These are phyloP conservation scores for Lizonia empirigonia DNA, from an alignment of 2,329 filamentous ascomycete genomes.

Conservation along the genomic window DNA sequence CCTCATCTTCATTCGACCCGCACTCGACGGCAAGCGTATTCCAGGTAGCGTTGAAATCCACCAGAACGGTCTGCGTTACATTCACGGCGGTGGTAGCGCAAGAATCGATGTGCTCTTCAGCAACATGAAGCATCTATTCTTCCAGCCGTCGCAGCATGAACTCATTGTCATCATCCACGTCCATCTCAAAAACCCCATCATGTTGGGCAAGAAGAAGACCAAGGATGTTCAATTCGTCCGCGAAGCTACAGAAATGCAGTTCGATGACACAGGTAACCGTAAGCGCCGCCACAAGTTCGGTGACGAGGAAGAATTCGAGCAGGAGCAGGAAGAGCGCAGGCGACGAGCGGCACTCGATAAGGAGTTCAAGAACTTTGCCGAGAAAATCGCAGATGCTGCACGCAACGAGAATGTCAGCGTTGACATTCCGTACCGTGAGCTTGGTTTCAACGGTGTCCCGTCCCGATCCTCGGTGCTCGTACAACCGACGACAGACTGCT, in stretches of 20 bases:
- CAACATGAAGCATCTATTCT: slow-evolving; percentile 98
- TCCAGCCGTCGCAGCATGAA: slow-evolving; percentile 95
- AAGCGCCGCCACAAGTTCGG: slow-evolving; percentile 98
- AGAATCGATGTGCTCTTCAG: slow-evolving; percentile 94
- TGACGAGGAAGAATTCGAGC: slow-evolving; percentile 98
- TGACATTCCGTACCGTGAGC: slow-evolving; percentile 94
- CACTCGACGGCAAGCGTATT: slow-evolving; percentile 95
- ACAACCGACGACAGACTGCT: slow-evolving; percentile 93
- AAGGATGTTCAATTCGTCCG: slow-evolving; percentile 98
- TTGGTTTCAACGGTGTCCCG: slow-evolving; percentile 95
- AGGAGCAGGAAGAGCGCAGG: slow-evolving; percentile 94
- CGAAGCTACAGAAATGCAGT: slow-evolving; percentile 97
- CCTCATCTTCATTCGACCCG: slow-evolving; percentile 93
- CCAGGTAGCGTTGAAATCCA: slow-evolving; percentile 97
- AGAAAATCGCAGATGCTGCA: slow-evolving; percentile 96
- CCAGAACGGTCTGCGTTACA: slow-evolving; percentile 96
- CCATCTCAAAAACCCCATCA: slow-evolving; percentile 96
- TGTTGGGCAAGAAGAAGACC: slow-evolving; percentile 98
- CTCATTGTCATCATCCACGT: slow-evolving; percentile 98
- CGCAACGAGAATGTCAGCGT: slow-evolving; percentile 90
- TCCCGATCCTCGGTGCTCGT: slow-evolving; percentile 95
- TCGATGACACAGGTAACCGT: slow-evolving; percentile 97
- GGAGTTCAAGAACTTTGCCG: slow-evolving; percentile 93
- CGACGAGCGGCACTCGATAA: slow-evolving; percentile 91
- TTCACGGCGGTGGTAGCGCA: slow-evolving; percentile 76